Evolutionary conservation across 805 yeast genomes (phyloP).

Genomic region (Wickerhamiella cacticola): DNA sequence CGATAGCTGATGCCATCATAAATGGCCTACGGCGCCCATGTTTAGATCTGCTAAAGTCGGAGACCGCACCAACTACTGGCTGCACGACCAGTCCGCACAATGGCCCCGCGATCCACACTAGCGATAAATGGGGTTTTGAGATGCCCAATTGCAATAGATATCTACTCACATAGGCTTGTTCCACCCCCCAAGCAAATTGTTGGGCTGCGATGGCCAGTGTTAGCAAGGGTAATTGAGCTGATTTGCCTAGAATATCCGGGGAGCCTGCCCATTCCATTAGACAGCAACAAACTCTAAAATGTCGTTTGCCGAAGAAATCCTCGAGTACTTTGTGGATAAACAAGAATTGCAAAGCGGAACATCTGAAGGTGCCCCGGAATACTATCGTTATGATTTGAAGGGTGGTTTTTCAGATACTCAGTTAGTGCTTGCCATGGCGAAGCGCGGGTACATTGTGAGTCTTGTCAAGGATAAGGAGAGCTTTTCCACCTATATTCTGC

Average conservation of each 20-base stretch:
- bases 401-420: constrained; percentile 5
- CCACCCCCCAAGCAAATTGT: constrained; percentile 55
- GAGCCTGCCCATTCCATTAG: constrained; percentile 23
- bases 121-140: constrained; percentile 42
- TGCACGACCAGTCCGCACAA: constrained; percentile 51
- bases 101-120: constrained; percentile 61
- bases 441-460: constrained; percentile 1
- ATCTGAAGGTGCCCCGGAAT: constrained; percentile 5
- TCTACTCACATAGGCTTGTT: constrained; percentile 53
- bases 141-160: constrained; percentile 50
- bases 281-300: neutral
- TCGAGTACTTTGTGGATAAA: neutral
- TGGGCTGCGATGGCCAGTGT: constrained; percentile 41
- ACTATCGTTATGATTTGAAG: constrained; percentile 2
- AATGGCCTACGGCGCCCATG: constrained; percentile 47
- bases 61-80: constrained; percentile 48
- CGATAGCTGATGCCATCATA: constrained; percentile 42
- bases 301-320: constrained; percentile 1
- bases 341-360: neutral
- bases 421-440: constrained; percentile 10
- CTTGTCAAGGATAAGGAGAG: neutral
- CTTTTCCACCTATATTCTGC: neutral
- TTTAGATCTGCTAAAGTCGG: constrained; percentile 33
- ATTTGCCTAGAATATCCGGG: constrained; percentile 18
- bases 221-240: constrained; percentile 18